phyloP scores from a whole-genome alignment of 1,139 yeast species.

The Taphrina pruni region DNA sequence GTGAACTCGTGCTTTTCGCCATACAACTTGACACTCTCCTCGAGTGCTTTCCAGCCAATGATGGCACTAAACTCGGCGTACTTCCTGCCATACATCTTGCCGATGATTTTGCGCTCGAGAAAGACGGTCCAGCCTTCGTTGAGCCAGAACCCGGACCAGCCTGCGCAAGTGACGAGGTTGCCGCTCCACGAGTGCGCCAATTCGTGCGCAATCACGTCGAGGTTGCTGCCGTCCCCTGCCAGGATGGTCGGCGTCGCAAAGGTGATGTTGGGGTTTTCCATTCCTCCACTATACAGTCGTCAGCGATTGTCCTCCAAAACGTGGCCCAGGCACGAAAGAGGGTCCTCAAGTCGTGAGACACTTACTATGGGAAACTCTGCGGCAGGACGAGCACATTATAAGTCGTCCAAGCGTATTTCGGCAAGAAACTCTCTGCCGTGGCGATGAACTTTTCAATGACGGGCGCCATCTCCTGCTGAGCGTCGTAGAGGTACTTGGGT shows the following conservation, averaged over 20 bases:
- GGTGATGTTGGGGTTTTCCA: constrained; percentile 92
- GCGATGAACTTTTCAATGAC: constrained; percentile 79
- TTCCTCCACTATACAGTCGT: constrained; percentile 63
- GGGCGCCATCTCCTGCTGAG: constrained; percentile 78
- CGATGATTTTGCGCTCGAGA: constrained; percentile 81
- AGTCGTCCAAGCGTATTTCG: constrained; percentile 82
- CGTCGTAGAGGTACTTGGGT: constrained; percentile 68
- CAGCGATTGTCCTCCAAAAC: not conserved
- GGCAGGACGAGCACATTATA: constrained; percentile 84
- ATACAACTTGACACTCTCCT: constrained; percentile 67
- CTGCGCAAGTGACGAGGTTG: constrained; percentile 86
- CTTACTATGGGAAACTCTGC: constrained; percentile 78
- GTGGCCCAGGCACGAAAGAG: not conserved
- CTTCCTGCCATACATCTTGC: constrained; percentile 74
- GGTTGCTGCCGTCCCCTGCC: constrained; percentile 83
- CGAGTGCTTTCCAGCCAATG: constrained; percentile 86
- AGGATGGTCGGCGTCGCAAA: constrained; percentile 90
- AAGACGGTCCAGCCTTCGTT: constrained; percentile 98
- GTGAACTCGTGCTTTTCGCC: constrained; percentile 53
- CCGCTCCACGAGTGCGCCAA: constrained; percentile 96
- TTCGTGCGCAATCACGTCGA: constrained; percentile 87
- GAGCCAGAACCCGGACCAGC: constrained; percentile 97
- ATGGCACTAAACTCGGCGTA: constrained; percentile 81
- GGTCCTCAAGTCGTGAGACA: constrained; percentile 66
- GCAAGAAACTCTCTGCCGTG: constrained; percentile 81